phyloP scores from a whole-genome alignment of 2,329 filamentous ascomycete genomes.

The Sclerotinia sclerotiorum region DNA sequence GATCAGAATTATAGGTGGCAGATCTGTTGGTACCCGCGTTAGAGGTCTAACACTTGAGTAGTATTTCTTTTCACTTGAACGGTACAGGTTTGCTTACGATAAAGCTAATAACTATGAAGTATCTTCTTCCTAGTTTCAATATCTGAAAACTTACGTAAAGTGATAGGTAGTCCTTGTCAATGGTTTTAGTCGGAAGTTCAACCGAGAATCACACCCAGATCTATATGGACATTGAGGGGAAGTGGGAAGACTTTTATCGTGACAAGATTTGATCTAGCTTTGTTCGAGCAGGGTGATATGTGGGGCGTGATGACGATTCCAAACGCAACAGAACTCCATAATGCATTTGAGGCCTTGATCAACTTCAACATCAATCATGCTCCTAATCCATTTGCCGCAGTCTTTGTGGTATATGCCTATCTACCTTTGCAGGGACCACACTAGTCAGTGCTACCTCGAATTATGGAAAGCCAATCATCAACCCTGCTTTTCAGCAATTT shows the following conservation, averaged over 20 bases:
- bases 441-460: background rate
- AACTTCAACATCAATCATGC: constrained; percentile 13
- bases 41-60: constrained; percentile 31
- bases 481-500: constrained; percentile 29
- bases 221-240: constrained; percentile 55
- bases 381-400: constrained; percentile 16
- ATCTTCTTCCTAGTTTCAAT: background rate
- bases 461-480: constrained; percentile 15
- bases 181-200: constrained; percentile 49
- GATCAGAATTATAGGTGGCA: constrained; percentile 44
- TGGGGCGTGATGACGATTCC: constrained; percentile 26
- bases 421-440: background rate
- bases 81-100: constrained; percentile 29
- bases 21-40: constrained; percentile 36
- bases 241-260: constrained; percentile 46
- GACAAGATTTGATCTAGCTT: constrained; percentile 49
- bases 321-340: background rate
- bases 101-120: constrained; percentile 29
- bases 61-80: constrained; percentile 31
- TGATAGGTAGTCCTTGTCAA: constrained; percentile 46
- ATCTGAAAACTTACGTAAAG: background rate
- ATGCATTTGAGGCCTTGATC: background rate
- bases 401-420: constrained; percentile 15
- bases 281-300: constrained; percentile 32
- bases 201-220: constrained; percentile 44